These are phyloP conservation scores for Coprinellus micaceus DNA, from an alignment of 768 basidiomycete genomes.

Conservation along the genomic window DNA sequence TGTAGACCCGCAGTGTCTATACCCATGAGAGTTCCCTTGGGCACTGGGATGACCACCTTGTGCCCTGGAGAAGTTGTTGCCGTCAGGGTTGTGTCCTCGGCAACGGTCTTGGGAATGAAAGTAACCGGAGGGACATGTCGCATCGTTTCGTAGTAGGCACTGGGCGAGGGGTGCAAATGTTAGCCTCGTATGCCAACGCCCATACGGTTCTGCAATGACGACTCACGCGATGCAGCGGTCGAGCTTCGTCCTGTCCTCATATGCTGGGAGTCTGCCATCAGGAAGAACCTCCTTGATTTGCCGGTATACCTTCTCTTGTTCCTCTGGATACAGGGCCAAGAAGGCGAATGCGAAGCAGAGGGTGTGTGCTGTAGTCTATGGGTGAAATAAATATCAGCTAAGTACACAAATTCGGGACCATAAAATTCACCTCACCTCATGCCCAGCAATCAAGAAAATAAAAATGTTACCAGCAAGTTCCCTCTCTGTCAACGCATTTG, in stretches of 20 bases:
- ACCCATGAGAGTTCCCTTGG: conserved; percentile 36
- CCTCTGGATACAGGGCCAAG: conserved; percentile 36
- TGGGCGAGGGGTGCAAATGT: conserved; percentile 15
- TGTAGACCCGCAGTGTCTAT: conserved; percentile 41
- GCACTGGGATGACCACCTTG: conserved; percentile 36
- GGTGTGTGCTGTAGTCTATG: conserved; percentile 32
- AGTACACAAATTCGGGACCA: neutral
- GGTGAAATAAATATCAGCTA: neutral
- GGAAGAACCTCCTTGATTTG: conserved; percentile 31
- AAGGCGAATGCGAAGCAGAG: conserved; percentile 35
- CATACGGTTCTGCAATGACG: neutral
- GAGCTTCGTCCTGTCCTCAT: conserved; percentile 38
- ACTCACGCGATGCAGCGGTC: conserved; percentile 19
- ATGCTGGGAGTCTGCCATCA: conserved; percentile 32
- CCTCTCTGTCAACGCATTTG: conserved; percentile 35
- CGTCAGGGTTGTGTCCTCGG: conserved; percentile 43
- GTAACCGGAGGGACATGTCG: conserved; percentile 45
- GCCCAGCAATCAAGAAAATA: conserved; percentile 56
- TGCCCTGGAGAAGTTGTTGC: conserved; percentile 35
- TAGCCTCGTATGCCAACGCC: too few relatives aligned
- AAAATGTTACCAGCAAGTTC: conserved; percentile 50
- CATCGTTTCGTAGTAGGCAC: conserved; percentile 49
- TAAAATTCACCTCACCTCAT: conserved; percentile 39
- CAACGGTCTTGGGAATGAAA: conserved; percentile 40
- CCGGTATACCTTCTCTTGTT: conserved; percentile 33